phyloP scores from a whole-genome alignment of 2,329 filamentous ascomycete species.

The Phaeophleospora eucalypticola region DNA sequence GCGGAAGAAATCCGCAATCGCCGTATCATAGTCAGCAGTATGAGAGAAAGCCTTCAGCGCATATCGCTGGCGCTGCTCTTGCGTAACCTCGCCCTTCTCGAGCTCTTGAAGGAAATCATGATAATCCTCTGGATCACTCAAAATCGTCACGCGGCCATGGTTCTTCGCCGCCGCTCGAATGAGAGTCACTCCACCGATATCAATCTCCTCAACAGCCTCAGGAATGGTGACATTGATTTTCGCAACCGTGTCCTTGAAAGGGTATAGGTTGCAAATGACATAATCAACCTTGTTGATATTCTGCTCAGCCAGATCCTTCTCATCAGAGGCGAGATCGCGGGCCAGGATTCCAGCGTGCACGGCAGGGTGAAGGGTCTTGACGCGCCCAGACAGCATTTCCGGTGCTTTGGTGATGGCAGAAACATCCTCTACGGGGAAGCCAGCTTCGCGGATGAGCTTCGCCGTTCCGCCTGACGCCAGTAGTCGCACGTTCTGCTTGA shows the following conservation, averaged over 20 bases:
- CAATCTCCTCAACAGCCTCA: constrained; percentile 97
- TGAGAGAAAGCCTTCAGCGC: constrained; percentile 98
- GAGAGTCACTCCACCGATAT: constrained; percentile 95
- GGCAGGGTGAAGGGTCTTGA: constrained; percentile 95
- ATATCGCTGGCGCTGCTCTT: constrained; percentile 79
- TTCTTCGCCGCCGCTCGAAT: constrained; percentile 98
- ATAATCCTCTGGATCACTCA: constrained; percentile 92
- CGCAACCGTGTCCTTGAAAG: constrained; percentile 96
- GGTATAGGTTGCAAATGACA: constrained; percentile 96
- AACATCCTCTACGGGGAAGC: constrained; percentile 93
- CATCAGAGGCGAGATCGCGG: constrained; percentile 87
- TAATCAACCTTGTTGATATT: constrained; percentile 94
- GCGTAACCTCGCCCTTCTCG: constrained; percentile 77
- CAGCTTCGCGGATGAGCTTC: constrained; percentile 93
- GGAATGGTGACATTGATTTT: constrained; percentile 96
- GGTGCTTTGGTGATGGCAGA: constrained; percentile 92
- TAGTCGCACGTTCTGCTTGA: constrained; percentile 84
- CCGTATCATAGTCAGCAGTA: constrained; percentile 91
- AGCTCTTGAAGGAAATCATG: constrained; percentile 89
- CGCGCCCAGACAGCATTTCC: constrained; percentile 88
- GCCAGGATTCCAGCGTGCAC: constrained; percentile 76
- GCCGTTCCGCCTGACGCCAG: constrained; percentile 93
- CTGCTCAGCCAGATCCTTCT: constrained; percentile 92
- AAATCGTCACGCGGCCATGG: constrained; percentile 89
- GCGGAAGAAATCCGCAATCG: constrained; percentile 95